Evolutionary conservation across 2,329 filamentous ascomycete species (phyloP).

Genomic region (Falciphora oryzae): DNA sequence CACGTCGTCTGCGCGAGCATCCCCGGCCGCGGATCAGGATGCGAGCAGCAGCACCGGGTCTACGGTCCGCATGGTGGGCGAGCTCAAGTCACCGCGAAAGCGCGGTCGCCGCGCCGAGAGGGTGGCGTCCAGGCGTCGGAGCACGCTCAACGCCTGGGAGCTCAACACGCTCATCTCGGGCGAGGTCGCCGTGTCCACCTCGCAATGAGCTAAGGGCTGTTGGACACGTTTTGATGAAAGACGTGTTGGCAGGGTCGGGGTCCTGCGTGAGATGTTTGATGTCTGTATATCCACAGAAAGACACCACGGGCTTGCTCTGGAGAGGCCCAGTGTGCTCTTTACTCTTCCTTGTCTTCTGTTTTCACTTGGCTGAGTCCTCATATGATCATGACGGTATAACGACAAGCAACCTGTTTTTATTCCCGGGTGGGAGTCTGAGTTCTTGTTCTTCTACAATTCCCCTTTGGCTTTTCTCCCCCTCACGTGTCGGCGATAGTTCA

Average conservation of each 20-base stretch:
- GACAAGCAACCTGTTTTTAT: not conserved
- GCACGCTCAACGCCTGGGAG: slow-evolving; percentile 71
- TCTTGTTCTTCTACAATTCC: not conserved
- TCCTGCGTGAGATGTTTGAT: not conserved
- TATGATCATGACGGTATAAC: not conserved
- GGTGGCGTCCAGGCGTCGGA: slow-evolving; percentile 58
- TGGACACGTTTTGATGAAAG: not conserved
- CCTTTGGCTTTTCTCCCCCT: not conserved
- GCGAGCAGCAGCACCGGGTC: slow-evolving; percentile 7
- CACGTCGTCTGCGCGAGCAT: slow-evolving; percentile 7
- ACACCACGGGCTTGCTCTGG: not conserved
- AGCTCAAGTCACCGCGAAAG: slow-evolving; percentile 37
- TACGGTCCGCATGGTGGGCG: slow-evolving; percentile 1
- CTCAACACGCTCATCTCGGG: slow-evolving; percentile 58
- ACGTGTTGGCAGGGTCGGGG: not conserved
- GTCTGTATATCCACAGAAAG: not conserved
- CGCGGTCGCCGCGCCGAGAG: slow-evolving; percentile 48
- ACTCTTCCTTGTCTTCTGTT: not conserved
- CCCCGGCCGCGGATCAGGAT: not conserved
- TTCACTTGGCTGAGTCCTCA: not conserved
- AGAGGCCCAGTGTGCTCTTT: not conserved
- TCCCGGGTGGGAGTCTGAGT: no score
- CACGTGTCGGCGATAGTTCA: not conserved
- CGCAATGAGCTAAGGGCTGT: not conserved
- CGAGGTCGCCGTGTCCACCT: slow-evolving; percentile 17